phyloP scores from a whole-genome alignment of 768 basidiomycete genomes.

The Amanita thiersii region DNA sequence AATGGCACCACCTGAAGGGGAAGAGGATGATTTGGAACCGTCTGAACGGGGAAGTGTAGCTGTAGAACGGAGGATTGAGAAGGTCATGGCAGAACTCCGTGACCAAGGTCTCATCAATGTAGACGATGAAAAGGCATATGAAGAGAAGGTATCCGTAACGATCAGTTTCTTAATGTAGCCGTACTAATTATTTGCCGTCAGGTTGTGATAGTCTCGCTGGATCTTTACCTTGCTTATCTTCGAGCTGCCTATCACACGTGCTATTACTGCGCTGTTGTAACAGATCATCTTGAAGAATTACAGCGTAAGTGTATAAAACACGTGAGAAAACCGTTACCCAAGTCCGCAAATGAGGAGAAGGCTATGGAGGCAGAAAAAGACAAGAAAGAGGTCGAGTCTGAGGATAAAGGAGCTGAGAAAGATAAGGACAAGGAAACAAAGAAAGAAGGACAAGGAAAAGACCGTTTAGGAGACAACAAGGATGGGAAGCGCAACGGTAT shows the following conservation, averaged over 20 bases:
- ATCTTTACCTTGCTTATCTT: constrained; percentile 89
- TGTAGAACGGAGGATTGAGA: constrained; percentile 78
- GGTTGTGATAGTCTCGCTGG: constrained; percentile 78
- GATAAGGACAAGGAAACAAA: constrained; percentile 22
- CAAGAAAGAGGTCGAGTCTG: constrained; percentile 33
- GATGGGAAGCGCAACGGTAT: constrained; percentile 60
- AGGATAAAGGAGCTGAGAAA: constrained; percentile 29
- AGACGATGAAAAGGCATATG: constrained; percentile 57
- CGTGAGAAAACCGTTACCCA: constrained; percentile 67
- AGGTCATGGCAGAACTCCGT: constrained; percentile 61
- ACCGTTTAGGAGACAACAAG: constrained; percentile 19
- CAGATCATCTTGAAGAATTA: constrained; percentile 91
- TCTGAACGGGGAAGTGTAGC: constrained; percentile 63
- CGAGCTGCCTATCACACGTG: constrained; percentile 90
- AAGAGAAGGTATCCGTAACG: constrained; percentile 54
- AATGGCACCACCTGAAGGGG: constrained; percentile 22
- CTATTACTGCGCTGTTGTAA: constrained; percentile 94
- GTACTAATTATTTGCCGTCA: constrained; percentile 24
- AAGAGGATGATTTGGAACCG: constrained; percentile 47
- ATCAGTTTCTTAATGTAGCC: constrained; percentile 8
- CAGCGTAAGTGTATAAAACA: constrained; percentile 93
- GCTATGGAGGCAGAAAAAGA: constrained; percentile 47
- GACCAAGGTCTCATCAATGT: constrained; percentile 53
- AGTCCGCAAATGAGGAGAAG: constrained; percentile 55
- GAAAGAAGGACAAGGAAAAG: constrained; percentile 23